phyloP scores from a whole-genome alignment of 1,284 basidiomycete genomes.

The Takashimella tepidaria region DNA sequence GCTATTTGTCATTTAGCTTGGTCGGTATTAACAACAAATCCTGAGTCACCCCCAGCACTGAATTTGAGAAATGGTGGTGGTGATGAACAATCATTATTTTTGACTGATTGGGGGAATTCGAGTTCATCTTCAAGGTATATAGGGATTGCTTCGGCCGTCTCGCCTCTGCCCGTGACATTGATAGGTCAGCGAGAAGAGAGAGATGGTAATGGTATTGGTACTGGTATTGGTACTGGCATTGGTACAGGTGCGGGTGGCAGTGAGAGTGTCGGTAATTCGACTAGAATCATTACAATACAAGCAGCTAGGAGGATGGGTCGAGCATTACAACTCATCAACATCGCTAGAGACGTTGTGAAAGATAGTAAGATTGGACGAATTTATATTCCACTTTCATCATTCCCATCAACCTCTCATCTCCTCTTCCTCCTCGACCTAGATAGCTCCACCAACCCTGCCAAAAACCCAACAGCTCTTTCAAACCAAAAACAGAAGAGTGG shows the following conservation, averaged over 20 bases:
- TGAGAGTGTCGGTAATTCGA: not conserved
- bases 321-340: constrained; percentile 49
- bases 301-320: constrained; percentile 46
- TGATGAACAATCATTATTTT: constrained; percentile 1
- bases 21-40: constrained; percentile 24
- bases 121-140: not conserved
- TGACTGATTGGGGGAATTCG: not conserved
- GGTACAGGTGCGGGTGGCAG: not conserved
- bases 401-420: constrained; percentile 19
- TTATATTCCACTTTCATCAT: constrained; percentile 46
- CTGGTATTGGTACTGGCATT: not conserved
- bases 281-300: not conserved
- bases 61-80: constrained; percentile 15
- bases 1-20: constrained; percentile 49
- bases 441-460: constrained; percentile 11
- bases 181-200: no score
- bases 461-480: not conserved
- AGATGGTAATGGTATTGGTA: not conserved
- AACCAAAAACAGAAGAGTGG: not conserved
- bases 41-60: constrained; percentile 10
- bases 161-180: not conserved
- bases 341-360: constrained; percentile 46
- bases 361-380: constrained; percentile 45
- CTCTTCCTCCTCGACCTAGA: constrained; percentile 10
- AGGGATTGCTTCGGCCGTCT: not conserved